Evolutionary conservation across 345 rosid genomes (phyloP).

Genomic region (Rhodomyrtus tomentosa): DNA sequence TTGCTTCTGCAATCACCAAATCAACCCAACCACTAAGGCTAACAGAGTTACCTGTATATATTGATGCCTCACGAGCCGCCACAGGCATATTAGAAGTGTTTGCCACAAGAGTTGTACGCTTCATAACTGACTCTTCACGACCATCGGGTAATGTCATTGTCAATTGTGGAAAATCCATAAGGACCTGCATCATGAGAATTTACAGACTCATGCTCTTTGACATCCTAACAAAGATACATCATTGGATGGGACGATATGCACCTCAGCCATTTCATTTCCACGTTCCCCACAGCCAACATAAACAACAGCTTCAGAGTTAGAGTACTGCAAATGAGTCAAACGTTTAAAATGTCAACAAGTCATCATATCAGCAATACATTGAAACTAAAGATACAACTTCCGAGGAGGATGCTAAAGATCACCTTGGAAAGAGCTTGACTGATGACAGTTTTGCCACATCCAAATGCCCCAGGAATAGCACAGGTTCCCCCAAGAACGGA

Average conservation of each 20-base stretch:
- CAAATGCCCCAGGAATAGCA: constrained; percentile 99
- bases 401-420: neutral
- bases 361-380: constrained; percentile 1
- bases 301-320: constrained; percentile 95
- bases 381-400: neutral
- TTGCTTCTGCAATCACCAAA: neutral
- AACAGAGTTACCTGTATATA: constrained; percentile 64
- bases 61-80: constrained; percentile 99
- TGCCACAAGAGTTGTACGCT: constrained; percentile 98
- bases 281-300: constrained; percentile 99
- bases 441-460: constrained; percentile 99
- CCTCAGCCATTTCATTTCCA: constrained; percentile 99
- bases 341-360: neutral
- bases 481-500: constrained; percentile 99
- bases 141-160: constrained; percentile 99
- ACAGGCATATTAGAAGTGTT: constrained; percentile 99
- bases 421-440: constrained; percentile 99
- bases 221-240: neutral
- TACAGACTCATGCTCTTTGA: neutral
- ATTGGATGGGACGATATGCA: neutral
- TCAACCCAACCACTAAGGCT: neutral
- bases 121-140: constrained; percentile 99
- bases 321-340: constrained; percentile 45
- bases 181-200: constrained; percentile 41
- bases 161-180: constrained; percentile 99